These are phyloP conservation scores for Calonectria henricotiae DNA, from an alignment of 2,329 filamentous ascomycete species.

Conservation along the genomic window DNA sequence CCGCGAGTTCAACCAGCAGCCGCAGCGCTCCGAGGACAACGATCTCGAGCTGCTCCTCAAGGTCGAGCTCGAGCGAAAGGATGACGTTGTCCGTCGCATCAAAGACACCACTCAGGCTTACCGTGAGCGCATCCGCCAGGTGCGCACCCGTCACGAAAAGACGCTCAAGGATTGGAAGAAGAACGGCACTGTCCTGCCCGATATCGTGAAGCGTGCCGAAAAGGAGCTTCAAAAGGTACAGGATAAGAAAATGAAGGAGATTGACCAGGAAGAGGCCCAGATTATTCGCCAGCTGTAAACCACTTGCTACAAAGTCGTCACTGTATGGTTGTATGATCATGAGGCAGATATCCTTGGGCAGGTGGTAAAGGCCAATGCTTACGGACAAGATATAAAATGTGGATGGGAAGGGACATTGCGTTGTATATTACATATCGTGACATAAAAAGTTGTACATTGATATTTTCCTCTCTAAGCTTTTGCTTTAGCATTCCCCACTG, in stretches of 20 bases:
- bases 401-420: slow-evolving; percentile 48
- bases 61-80: slow-evolving; percentile 68
- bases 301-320: neutral
- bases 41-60: slow-evolving; percentile 72
- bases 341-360: neutral
- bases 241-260: slow-evolving; percentile 69
- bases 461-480: slow-evolving; percentile 45
- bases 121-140: slow-evolving; percentile 67
- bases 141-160: slow-evolving; percentile 67
- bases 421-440: slow-evolving; percentile 53
- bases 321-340: slow-evolving; percentile 20
- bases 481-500: slow-evolving; percentile 47
- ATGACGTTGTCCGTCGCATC: slow-evolving; percentile 63
- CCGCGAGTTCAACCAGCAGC: slow-evolving; percentile 74
- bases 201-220: slow-evolving; percentile 67
- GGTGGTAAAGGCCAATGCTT: neutral
- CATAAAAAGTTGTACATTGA: slow-evolving; percentile 52
- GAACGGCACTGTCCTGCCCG: slow-evolving; percentile 62
- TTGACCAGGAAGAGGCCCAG: slow-evolving; percentile 68
- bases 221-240: slow-evolving; percentile 67
- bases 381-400: slow-evolving; percentile 31
- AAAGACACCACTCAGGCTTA: slow-evolving; percentile 68
- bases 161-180: slow-evolving; percentile 67
- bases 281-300: slow-evolving; percentile 61
- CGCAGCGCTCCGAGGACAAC: slow-evolving; percentile 72